Evolutionary conservation across 108 stramenopile genomes (phyloP), one percentile per base, ranked within the genome.

Genomic region (Cyclotella baltica): DNA sequence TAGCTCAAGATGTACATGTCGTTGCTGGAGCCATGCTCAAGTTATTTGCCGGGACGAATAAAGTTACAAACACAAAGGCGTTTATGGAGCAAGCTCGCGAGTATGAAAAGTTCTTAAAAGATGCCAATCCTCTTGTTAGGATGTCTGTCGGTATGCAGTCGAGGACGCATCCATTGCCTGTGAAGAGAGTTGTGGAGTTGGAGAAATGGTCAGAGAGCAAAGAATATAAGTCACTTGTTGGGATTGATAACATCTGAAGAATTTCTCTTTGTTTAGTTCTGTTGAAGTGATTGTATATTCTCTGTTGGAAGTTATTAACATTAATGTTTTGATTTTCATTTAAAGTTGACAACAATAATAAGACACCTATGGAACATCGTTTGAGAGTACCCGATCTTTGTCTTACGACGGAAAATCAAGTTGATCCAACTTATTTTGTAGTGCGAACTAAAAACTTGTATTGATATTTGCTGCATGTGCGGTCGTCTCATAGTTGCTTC

Each of bases 141-240:
- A 52, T 40, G 38, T 75, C 76, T n/a, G 72, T 83, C 30, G 56
- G 70, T 19, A 75, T 63, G 64, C 73, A 81, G 52, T 70, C 65
- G 33, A 62, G 83, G 59, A 92, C 89, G 0, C 92, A 92, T 77
- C 92, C 92, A 27, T 73, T 92, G 55, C 89, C 89, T 18, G 88
- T 92, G 8, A 57, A 74, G 27, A 67, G 92, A 40, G 88, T 90
- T 20, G 74, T 74, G 28, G 88, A 90, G 73, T 67, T 92, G 55
- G 86, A 88, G 56, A 85, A 77, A 55, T 92, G 88, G 86, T 72
- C 78, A 31, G 28, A 70, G 27, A 81, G 83, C 9, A 70, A 77
- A 23, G 77, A 87, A 28, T 86, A 87, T 67, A 55, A 56, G 34
- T 48, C 38, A 28, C 55, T 86, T 51, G 3, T 83, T 9, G 30